Percentiles rank a stretch among this genome's conserved stretches.
Evolutionary conservation across 306 rosid species (phyloP).

Genomic region (Cucumis cinereus): DNA sequence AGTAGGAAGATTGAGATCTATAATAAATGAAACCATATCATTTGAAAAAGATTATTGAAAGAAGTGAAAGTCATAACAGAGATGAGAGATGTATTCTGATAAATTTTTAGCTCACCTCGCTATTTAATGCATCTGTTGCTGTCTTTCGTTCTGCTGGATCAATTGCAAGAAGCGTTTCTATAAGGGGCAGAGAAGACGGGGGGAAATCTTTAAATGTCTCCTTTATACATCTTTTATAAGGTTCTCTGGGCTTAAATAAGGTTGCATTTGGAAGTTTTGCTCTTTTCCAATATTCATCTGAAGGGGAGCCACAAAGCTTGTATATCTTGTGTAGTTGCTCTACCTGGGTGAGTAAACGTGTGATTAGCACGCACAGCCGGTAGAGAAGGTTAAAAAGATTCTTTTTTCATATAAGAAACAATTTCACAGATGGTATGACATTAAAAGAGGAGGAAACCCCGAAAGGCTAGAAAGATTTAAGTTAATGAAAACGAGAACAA

Average conservation of each 20-base stretch:
- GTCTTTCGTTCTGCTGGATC: constrained; percentile 60
- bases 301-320: constrained; percentile 71
- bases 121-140: constrained; percentile 47
- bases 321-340: constrained; percentile 73
- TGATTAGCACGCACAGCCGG: constrained; percentile 1
- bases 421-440: too few species aligned
- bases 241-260: constrained; percentile 53
- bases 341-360: constrained; percentile 28
- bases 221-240: constrained; percentile 54
- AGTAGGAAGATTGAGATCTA: neutral
- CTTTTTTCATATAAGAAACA: too few species aligned
- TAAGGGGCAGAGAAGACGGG: constrained; percentile 43
- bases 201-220: constrained; percentile 62
- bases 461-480: neutral
- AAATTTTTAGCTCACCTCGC: constrained; percentile 37
- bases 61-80: constrained; percentile 7
- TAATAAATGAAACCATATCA: constrained; percentile 5
- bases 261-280: constrained; percentile 64
- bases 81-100: constrained; percentile 7
- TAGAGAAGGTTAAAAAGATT: neutral
- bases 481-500: neutral
- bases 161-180: constrained; percentile 56
- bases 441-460: too few species aligned
- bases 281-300: constrained; percentile 62
- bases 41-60: constrained; percentile 9